Base-by-base conservation (phyloP, 345 rosid species). In the Corymbia maculata region DNA sequence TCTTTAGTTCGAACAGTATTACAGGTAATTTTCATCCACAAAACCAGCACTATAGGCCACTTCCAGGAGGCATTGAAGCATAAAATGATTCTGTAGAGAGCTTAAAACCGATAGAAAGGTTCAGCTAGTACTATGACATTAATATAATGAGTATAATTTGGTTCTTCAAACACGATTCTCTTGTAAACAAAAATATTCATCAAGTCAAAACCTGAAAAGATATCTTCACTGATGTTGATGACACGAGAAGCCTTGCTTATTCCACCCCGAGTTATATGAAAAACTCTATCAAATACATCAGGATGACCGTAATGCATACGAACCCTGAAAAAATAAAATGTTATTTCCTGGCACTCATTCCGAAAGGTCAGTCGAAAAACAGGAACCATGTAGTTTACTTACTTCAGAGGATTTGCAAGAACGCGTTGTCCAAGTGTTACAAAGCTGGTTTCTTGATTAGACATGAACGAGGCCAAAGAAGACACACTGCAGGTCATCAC, bases 261-360 rank as follows among this genome's bases (percentile, higher is more conserved):
- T 70, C 99, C 99, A 91, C 99, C 99, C 82, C 99, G 95, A 85
- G 99, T 97, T 89, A 97, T 93, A 93, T 97, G 99, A 90, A 97
- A 97, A 87, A 97, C 95, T 95, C 99, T 94, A 89, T 97, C 98
- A 79, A 97, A 97, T 88, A 97, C 98, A 94, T 97, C 99, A 68
- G 99, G 99, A 93, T 97, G 99, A 89, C 99, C 99, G 94, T 97
- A 97, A 93, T 96, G 99, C 99, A 97, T 94, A 44, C 99, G 99
- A 86, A 97, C 96, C 95, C 99, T 97, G 91, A 86, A 88, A 36
- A 88, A 22, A 70, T 12, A 89, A 51, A 49, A 52, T 9, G 5
- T 86, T 85, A 90, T 52, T 75, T 75, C 26, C 82, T 4, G 0
- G 49, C 26, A 19, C 82, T 19, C 52, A 68, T 85, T 85, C 80